Base-by-base conservation (phyloP, 2,329 filamentous ascomycete species). In the Penicillium sp. region DNA sequence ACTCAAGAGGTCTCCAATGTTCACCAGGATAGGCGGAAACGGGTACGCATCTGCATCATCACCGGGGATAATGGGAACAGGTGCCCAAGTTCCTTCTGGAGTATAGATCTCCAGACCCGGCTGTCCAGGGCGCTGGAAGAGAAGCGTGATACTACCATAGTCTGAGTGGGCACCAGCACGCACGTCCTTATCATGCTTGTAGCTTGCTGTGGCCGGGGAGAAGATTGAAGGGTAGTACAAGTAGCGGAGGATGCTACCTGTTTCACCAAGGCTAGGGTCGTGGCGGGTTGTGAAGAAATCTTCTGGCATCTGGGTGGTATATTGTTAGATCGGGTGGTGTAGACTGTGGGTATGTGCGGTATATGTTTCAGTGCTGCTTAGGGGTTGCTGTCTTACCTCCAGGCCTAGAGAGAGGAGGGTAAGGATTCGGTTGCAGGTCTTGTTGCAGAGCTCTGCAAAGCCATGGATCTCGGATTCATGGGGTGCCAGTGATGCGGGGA, bases 101-200 rank as follows among this genome's bases (percentile, higher is more conserved):
- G 86, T 88, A 7, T 88, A 82, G 59, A 98, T 88, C 74, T 98
- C 92, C 1, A 99, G 81, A 0, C 95, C 95, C 0, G 92, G 88
- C 68, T 97, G 92, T 1, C 90, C 90, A 1, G 85, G 85, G 2
- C 93, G 84, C 64, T 95, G 91, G 80, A 99, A 98, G 11, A 98
- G 84, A 0, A 88, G 79, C 0, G 86, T 89, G 49, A 89, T 70
- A 54, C 79, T 83, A 31, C 85, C 85, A 76, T 96, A 96, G 78
- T 97, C 93, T 4, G 90, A 93, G 74, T 98, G 93, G 0, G 93
- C 92, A 56, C 93, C 95, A 7, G 93, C 93, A 27, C 93, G 88
- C 59, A 97, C 85, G 68, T 93, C 90, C 19, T 79, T 75, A 37
- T 76, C 74, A 6, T 81, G 80, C 45, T 80, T 68, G 66, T 80